Evolutionary conservation across 352 stramenopile species (phyloP), one percentile per base, ranked within the genome.

Genomic region (Paralagenidium karlingii): DNA sequence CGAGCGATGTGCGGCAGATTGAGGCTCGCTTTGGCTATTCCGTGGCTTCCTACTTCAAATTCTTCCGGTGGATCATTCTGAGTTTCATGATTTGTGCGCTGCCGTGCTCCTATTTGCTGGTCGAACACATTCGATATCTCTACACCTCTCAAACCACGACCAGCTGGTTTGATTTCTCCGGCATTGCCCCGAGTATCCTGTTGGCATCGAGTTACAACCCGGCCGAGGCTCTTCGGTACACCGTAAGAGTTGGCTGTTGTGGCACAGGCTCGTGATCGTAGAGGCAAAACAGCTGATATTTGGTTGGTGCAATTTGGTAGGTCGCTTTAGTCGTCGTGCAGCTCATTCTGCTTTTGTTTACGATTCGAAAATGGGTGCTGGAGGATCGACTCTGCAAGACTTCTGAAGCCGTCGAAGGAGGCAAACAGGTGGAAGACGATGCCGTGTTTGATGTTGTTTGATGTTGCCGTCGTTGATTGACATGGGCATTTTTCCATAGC

Each of bases 21-120:
- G 71, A 90, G 29, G 74, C 73, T n/a, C 73, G 74, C 3, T 90
- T 86, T 32, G 77, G 77, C 10, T 76, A 58, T 19, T 84, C 70
- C 2, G 77, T 90, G 13, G 70, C 71, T 12, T 75, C 77, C 12
- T 90, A 90, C 34, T 90, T 88, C 34, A 53, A 61, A 1, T 88
- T 90, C 47, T 81, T 77, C 20, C 53, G 60, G 3, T 90, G 74
- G 74, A 76, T 90, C 39, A 78, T 86, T 37, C 60, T 70, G 46
- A 82, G 68, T 31, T 84, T 81, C 41, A 62, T 76, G 11, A 41
- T 60, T 1, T 56, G 85, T n/a, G 58, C 59, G 0, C 44, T 80
- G 6, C 59, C 70, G 3, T 61, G 60, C 11, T 30, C 71, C 8
- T 56, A 75, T n/a, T 61, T 68, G 5, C 51, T 84, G 24, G 45